Percentiles rank a stretch among this genome's conserved stretches.
Conservation (phyloP, 78 protist species). For the Dictyostelium brefeldianum region DNA sequence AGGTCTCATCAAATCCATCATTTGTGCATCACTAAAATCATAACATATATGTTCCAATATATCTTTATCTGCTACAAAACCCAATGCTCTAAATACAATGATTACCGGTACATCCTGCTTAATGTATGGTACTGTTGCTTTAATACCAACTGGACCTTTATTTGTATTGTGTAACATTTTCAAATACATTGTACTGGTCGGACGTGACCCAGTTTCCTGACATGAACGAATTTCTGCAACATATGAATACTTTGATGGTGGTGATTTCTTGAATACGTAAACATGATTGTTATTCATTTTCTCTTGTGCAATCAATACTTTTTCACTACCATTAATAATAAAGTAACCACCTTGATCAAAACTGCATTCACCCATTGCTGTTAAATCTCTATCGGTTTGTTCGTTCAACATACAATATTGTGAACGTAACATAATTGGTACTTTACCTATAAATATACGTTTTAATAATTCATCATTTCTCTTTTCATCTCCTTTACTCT, state of each 20-base stretch:
- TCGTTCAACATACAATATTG: constrained; percentile 90
- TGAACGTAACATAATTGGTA: constrained; percentile 99
- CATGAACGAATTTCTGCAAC: constrained; percentile 96
- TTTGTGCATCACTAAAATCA: constrained; percentile 74
- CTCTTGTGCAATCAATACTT: constrained; percentile 99
- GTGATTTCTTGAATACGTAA: constrained; percentile 93
- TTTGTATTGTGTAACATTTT: constrained; percentile 75
- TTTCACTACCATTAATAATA: constrained; percentile 99
- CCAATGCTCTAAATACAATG: constrained; percentile 97
- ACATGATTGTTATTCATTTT: constrained; percentile 96
- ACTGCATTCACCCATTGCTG: constrained; percentile 97
- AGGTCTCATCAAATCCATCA: constrained; percentile 78
- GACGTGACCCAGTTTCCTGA: constrained; percentile 85
- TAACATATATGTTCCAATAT: constrained; percentile 95
- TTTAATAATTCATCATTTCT: constrained; percentile 42
- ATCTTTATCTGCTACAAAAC: constrained; percentile 96
- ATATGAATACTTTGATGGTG: constrained; percentile 86
- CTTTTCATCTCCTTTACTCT: constrained; percentile 29
- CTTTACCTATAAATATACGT: constrained; percentile 83
- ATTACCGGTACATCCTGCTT: constrained; percentile 94
- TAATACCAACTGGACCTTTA: constrained; percentile 58
- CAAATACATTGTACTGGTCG: constrained; percentile 83
- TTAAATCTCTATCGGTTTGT: constrained; percentile 58
- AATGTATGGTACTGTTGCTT: constrained; percentile 84
- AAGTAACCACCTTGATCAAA: constrained; percentile 99